Evolutionary conservation across 176 grass and related monocot species (phyloP).

Genomic region (Oryza longistaminata): DNA sequence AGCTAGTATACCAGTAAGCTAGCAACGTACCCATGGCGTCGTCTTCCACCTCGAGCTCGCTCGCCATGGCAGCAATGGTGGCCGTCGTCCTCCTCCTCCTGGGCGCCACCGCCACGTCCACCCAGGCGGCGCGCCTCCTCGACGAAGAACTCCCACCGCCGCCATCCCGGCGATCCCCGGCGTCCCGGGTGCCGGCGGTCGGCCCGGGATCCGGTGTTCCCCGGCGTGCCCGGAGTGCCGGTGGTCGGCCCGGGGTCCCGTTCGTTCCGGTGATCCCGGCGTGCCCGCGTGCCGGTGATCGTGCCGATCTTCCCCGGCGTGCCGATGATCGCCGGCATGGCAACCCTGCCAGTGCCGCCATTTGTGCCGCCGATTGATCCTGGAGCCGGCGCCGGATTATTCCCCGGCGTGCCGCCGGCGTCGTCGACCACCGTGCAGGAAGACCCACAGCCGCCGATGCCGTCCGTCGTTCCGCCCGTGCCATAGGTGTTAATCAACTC

Average conservation of each 20-base stretch:
- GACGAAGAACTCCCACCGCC: constrained; percentile 8
- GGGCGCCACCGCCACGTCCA: neutral
- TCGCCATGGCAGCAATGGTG: constrained; percentile 15
- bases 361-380: neutral
- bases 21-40: constrained; percentile 11
- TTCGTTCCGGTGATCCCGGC: neutral
- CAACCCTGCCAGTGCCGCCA: neutral
- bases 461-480: neutral
- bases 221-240: neutral
- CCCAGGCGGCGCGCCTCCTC: constrained; percentile 42
- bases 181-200: neutral
- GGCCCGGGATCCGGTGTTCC: neutral
- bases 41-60: constrained; percentile 30
- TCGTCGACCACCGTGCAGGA: neutral
- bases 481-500: neutral
- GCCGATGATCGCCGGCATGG: neutral
- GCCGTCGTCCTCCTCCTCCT: neutral
- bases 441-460: neutral
- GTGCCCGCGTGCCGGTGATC: neutral
- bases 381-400: too few relatives aligned
- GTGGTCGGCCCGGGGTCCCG: neutral
- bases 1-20: neutral
- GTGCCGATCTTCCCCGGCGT: neutral
- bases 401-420: neutral
- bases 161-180: neutral